Base-by-base conservation (phyloP, 345 rosid genomes). In the Mercurialis annua region DNA sequence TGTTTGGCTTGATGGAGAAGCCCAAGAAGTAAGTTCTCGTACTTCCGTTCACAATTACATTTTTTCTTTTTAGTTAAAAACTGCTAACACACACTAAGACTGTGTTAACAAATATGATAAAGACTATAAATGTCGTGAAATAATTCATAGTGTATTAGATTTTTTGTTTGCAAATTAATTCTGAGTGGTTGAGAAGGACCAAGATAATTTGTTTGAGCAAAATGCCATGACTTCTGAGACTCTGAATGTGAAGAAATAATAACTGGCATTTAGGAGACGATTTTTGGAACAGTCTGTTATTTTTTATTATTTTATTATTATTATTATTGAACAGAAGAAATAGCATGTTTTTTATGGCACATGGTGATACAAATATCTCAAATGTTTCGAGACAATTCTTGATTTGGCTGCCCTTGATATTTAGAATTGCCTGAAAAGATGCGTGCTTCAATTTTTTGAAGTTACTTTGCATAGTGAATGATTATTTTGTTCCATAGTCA, bases 1-100 rank as follows among this genome's bases (percentile, higher is more conserved):
- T 72, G 80, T 84, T 38, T 93, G 98, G 98, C 97, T 93, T 56
- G 90, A 93, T 66, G 98, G 97, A 51, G 98, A 90, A 80, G 82
- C 77, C 66, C 98, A 93, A 75, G 75, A 77, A 65, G 98, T 92
- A 73, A 76, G 84, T 86, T 60, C 52, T 42, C 24, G 52, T 43
- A 38, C 11, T 52, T 15, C 34, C n/a, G 27, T 30, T 55, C 42
- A n/a, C 31, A 24, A 31, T 17, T 49, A 51, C 53, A 54, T 18
- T 56, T 44, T 52, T 68, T 34, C 59, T 66, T 52, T 48, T 36
- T 26, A 26, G 1, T 36, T 27, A 49, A 26, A 27, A 50, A 36
- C 31, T 17, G 65, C 34, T 34, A 14, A 21, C 10, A 6, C n/a
- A 21, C 1, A 17, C 2, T 33, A 18, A 24, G 31, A 61, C 8